These are phyloP conservation scores for Asterionellopsis glacialis DNA, from an alignment of 108 stramenopile species.

Conservation along the genomic window DNA sequence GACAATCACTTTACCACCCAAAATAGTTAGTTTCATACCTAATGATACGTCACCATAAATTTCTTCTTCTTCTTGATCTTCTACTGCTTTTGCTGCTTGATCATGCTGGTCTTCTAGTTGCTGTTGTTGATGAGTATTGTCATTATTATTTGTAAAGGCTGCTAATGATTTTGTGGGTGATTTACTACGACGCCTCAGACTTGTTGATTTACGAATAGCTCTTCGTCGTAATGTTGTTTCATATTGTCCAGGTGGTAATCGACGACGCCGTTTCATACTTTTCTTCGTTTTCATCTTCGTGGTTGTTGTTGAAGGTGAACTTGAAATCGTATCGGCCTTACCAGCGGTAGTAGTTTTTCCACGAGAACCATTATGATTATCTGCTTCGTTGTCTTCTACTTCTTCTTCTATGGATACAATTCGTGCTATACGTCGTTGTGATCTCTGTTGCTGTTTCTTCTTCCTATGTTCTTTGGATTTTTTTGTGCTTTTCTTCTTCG, in stretches of 20 bases:
- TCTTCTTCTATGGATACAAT: too few relatives aligned
- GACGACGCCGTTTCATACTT: not conserved
- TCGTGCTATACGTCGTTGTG: too few relatives aligned
- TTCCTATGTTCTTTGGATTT: too few relatives aligned
- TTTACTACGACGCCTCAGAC: not conserved
- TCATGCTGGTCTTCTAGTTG: not conserved
- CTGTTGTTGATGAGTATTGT: slow-evolving; percentile 8
- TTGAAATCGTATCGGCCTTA: too few relatives aligned
- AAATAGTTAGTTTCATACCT: slow-evolving; percentile 72
- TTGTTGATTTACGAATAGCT: slow-evolving; percentile 37
- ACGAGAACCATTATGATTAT: too few relatives aligned
- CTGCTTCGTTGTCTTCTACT: too few relatives aligned
- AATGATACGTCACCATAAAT: slow-evolving; percentile 76
- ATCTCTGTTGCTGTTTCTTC: too few relatives aligned
- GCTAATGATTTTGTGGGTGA: not conserved
- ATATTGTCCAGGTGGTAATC: slow-evolving; percentile 39
- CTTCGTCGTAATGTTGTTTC: slow-evolving; percentile 32
- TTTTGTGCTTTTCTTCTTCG: too few relatives aligned
- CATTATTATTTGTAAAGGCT: not conserved
- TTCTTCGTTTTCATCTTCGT: too few relatives aligned
- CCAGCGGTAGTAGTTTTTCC: too few relatives aligned
- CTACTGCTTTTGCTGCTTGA: slow-evolving; percentile 2
- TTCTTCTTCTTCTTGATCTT: slow-evolving; percentile 37
- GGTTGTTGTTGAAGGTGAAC: too few relatives aligned
- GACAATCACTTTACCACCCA: slow-evolving; percentile 80